Percentiles rank a stretch among this genome's conserved stretches.
Evolutionary conservation across 306 rosid species (phyloP).

Genomic region (Pyrus betulifolia): DNA sequence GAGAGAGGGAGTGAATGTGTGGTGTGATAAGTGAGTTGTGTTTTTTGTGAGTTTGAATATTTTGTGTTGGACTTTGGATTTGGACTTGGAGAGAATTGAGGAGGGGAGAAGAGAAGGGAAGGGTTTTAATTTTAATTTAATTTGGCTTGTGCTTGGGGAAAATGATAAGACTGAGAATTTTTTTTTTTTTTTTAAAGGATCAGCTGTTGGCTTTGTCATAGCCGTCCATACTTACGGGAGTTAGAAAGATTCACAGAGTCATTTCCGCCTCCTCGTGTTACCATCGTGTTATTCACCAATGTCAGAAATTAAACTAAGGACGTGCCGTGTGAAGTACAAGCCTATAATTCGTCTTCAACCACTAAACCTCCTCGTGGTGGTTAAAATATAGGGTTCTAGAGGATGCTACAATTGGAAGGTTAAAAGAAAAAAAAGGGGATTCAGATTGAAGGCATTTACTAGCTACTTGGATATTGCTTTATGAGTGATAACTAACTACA

Average conservation of each 20-base stretch:
- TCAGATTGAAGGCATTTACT: background rate
- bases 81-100: background rate
- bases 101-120: background rate
- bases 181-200: too few species aligned
- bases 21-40: background rate
- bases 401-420: background rate
- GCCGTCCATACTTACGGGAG: too few species aligned
- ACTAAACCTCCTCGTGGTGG: too few species aligned
- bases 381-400: background rate
- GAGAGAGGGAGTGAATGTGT: background rate
- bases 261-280: too few species aligned
- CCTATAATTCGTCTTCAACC: too few species aligned
- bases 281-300: too few species aligned
- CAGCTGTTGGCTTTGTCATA: rapidly evolving
- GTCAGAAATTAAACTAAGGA: too few species aligned
- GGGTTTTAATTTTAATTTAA: background rate
- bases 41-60: background rate
- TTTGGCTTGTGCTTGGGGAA: background rate
- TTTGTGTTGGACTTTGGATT: background rate
- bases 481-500: background rate
- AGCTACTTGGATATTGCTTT: background rate
- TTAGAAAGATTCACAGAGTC: too few species aligned
- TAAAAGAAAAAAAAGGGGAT: background rate
- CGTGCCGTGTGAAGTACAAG: too few species aligned
- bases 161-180: background rate